These are phyloP conservation scores for Boletus tomentosulus DNA, from an alignment of 768 basidiomycete species.

Conservation along the genomic window DNA sequence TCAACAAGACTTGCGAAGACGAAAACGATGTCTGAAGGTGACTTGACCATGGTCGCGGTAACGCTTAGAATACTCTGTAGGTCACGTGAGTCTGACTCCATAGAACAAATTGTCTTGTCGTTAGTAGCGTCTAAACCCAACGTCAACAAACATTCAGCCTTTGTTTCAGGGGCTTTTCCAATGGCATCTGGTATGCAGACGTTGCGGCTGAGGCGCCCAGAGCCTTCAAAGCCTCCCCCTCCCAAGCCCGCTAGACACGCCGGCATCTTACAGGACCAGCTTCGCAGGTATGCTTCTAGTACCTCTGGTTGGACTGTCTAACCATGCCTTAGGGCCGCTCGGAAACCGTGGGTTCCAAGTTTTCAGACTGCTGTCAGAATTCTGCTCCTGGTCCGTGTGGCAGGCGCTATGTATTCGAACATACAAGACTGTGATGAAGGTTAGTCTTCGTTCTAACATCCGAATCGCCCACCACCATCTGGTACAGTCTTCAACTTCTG, in stretches of 20 bases:
- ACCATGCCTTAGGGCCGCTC: slow-evolving; percentile 47
- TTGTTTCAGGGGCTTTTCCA: not conserved
- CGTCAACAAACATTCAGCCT: not conserved
- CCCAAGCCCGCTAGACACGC: slow-evolving; percentile 45
- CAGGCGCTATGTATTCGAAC: slow-evolving; percentile 91
- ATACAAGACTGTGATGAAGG: slow-evolving; percentile 98
- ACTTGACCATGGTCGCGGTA: slow-evolving; percentile 44
- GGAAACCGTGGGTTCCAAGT: slow-evolving; percentile 80
- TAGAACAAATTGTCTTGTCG: no score
- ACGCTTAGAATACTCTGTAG: no score
- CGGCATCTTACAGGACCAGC: slow-evolving; percentile 76
- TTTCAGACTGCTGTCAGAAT: slow-evolving; percentile 83
- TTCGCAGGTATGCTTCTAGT: slow-evolving; percentile 52
- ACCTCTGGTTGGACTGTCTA: slow-evolving; percentile 6
- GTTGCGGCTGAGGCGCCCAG: slow-evolving; percentile 49
- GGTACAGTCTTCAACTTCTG: slow-evolving; percentile 92
- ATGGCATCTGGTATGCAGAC: slow-evolving; percentile 48
- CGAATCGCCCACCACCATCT: not conserved
- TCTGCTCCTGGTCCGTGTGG: slow-evolving; percentile 72
- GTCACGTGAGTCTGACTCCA: no score
- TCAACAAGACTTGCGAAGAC: slow-evolving; percentile 53
- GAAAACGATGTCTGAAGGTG: slow-evolving; percentile 69
- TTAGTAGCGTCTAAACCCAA: no score
- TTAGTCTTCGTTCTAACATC: slow-evolving; percentile 25
- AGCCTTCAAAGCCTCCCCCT: slow-evolving; percentile 17